A percentile compares a stretch with the other conserved stretches of the same genome.
Evolutionary conservation across 257 asterid genomes (phyloP).

Genomic region (Craterostigma plantagineum): DNA sequence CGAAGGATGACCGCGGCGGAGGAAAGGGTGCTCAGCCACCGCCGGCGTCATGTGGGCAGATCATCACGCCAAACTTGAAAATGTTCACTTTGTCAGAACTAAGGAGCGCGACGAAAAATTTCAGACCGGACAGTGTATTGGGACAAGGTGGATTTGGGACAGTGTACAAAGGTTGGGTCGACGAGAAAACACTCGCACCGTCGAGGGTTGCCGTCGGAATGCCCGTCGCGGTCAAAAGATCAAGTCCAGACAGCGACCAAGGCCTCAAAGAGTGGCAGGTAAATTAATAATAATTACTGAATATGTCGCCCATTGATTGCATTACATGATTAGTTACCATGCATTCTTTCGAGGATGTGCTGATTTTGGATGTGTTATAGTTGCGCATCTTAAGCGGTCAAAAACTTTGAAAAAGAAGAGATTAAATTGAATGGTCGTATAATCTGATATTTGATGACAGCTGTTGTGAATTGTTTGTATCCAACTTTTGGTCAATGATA

Average conservation of each 20-base stretch:
- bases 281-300: background rate
- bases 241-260: constrained; percentile 69
- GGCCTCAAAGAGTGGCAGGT: constrained; percentile 97
- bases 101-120: constrained; percentile 31
- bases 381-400: too few relatives aligned
- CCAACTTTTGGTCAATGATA: too few relatives aligned
- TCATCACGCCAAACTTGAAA: constrained; percentile 25
- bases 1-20: too few relatives aligned
- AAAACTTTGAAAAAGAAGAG: too few relatives aligned
- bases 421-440: too few relatives aligned
- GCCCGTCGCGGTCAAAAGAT: constrained; percentile 77
- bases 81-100: constrained; percentile 28
- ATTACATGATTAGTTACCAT: too few relatives aligned
- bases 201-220: constrained; percentile 57
- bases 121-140: constrained; percentile 33
- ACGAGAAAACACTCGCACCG: constrained; percentile 40
- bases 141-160: constrained; percentile 51
- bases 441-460: too few relatives aligned
- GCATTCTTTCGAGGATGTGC: too few relatives aligned
- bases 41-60: constrained; percentile 11
- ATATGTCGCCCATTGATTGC: background rate
- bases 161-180: constrained; percentile 39
- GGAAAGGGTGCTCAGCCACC: too few relatives aligned
- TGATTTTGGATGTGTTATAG: too few relatives aligned
- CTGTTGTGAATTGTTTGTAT: too few relatives aligned